Conservation (phyloP, 1,284 basidiomycete species). For the Jaminaea rosea region DNA sequence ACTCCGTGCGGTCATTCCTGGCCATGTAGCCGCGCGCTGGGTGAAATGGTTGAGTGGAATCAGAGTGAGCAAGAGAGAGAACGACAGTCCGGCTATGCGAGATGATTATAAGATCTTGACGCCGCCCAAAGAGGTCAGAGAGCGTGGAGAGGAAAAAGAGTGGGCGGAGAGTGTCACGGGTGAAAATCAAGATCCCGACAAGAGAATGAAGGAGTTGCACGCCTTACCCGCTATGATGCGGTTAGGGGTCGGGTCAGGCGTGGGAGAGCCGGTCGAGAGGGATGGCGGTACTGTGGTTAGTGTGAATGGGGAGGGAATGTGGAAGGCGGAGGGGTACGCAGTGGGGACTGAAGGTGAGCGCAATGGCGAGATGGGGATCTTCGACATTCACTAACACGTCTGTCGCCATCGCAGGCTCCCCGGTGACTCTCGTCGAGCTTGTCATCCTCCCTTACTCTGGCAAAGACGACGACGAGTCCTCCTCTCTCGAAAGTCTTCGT, state of each 20-base stretch:
- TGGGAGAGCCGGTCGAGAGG: constrained; percentile 9
- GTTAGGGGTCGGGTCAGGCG: constrained; percentile 16
- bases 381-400: background rate
- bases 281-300: background rate
- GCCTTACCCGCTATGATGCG: constrained; percentile 13
- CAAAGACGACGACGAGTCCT: no score
- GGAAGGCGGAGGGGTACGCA: constrained; percentile 15
- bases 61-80: constrained; percentile 3
- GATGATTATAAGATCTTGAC: constrained; percentile 14
- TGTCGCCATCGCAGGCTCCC: constrained; percentile 12
- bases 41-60: constrained; percentile 62
- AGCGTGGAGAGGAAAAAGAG: constrained; percentile 46
- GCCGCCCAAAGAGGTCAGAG: constrained; percentile 65
- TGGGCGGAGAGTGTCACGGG: constrained; percentile 7
- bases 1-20: constrained; percentile 59
- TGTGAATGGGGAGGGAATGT: background rate
- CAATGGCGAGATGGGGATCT: background rate
- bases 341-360: constrained; percentile 17
- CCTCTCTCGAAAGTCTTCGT: no score
- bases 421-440: background rate
- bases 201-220: constrained; percentile 8
- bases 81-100: constrained; percentile 16
- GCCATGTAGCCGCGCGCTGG: constrained; percentile 64
- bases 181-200: constrained; percentile 4
- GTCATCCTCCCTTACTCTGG: background rate